Percentiles rank a stretch among this genome's conserved stretches.
phyloP scores from a whole-genome alignment of 331 rosid genomes.

The Quercus lobata region DNA sequence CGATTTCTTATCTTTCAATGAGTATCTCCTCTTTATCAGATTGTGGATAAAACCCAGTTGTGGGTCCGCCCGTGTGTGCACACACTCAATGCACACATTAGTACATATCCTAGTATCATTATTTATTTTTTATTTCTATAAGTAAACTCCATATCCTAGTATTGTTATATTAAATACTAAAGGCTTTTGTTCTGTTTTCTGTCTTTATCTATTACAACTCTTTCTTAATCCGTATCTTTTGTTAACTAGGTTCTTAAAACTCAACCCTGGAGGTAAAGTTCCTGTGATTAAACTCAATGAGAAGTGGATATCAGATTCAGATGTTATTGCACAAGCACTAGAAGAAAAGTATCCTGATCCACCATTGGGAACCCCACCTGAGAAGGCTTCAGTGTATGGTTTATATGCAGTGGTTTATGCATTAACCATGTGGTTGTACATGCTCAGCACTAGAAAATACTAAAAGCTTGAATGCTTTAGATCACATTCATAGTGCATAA shows the following conservation, averaged over 20 bases:
- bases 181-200: not conserved
- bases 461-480: not conserved
- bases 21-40: not conserved
- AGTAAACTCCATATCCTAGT: not conserved
- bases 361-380: conserved; percentile 72
- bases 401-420: conserved; percentile 12
- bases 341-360: conserved; percentile 92
- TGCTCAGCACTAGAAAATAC: conserved; percentile 3
- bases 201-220: not conserved
- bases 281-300: conserved; percentile 75
- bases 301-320: conserved; percentile 91
- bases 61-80: not conserved
- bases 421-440: conserved; percentile 7
- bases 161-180: not conserved
- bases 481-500: not conserved
- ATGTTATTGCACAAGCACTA: conserved; percentile 65
- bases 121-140: not conserved
- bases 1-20: conserved; percentile 11
- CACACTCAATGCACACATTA: not conserved
- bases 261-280: conserved; percentile 76
- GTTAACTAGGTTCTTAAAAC: conserved; percentile 64
- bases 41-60: not conserved
- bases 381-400: conserved; percentile 78
- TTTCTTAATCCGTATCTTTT: not conserved
- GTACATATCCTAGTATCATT: not conserved